Conservation (phyloP, 208 protist species). For the Trichomonas tenax region DNA sequence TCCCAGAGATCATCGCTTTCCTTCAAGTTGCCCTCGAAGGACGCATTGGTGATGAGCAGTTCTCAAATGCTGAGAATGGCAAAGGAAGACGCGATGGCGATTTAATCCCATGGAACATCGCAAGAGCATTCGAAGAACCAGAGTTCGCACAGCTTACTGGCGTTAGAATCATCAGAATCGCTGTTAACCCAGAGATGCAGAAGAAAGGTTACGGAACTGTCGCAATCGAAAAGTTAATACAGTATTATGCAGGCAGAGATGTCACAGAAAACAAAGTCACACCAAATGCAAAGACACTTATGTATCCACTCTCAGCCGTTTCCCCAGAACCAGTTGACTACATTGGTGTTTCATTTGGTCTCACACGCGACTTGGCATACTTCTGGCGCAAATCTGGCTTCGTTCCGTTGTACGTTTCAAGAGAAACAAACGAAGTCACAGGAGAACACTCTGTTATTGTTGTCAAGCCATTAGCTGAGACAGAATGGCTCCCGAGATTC, state of each 20-base stretch:
- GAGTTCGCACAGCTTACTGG: conserved; percentile 76
- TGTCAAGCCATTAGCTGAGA: conserved; percentile 51
- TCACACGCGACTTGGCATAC: conserved; percentile 17
- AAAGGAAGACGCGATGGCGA: conserved; percentile 59
- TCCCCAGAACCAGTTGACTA: conserved; percentile 24
- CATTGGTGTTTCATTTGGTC: conserved; percentile 25
- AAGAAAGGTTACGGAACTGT: conserved; percentile 54
- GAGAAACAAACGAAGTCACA: conserved; percentile 68
- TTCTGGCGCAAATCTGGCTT: conserved; percentile 28
- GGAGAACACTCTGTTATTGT: conserved; percentile 97
- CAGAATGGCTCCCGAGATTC: not conserved
- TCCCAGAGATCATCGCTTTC: conserved; percentile 88
- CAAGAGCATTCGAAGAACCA: conserved; percentile 55
- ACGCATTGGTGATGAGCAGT: conserved; percentile 47
- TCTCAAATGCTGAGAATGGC: not conserved
- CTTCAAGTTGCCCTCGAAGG: conserved; percentile 86
- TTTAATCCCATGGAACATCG: conserved; percentile 96
- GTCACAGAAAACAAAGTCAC: not conserved
- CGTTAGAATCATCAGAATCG: conserved; percentile 88
- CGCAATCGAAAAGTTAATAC: not conserved
- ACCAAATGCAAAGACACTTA: not conserved
- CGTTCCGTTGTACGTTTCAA: conserved; percentile 28
- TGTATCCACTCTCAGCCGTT: not conserved
- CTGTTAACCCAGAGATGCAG: conserved; percentile 83
- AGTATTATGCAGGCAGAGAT: not conserved